Conservation (phyloP, 306 rosid genomes). For the Fragaria vesca region DNA sequence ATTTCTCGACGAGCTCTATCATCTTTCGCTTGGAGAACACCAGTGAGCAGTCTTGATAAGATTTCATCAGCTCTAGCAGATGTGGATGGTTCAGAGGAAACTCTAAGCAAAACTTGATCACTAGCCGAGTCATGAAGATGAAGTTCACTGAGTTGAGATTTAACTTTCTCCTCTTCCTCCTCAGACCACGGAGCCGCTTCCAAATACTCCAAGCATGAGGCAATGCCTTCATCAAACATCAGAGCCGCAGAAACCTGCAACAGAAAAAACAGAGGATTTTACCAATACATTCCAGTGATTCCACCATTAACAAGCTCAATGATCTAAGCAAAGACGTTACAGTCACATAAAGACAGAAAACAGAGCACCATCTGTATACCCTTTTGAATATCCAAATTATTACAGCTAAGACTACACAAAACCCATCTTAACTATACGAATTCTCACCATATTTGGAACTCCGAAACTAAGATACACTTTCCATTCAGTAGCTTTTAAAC, state of each 20-base stretch:
- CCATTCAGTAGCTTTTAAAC: background rate
- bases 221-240: constrained; percentile 76
- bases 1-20: constrained; percentile 86
- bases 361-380: background rate
- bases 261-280: background rate
- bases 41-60: constrained; percentile 45
- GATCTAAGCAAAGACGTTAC: background rate
- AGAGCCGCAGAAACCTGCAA: constrained; percentile 78
- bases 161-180: constrained; percentile 68
- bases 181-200: constrained; percentile 89
- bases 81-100: constrained; percentile 59
- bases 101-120: constrained; percentile 55
- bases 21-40: constrained; percentile 86
- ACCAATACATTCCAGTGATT: background rate
- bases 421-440: background rate
- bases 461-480: background rate
- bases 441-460: background rate
- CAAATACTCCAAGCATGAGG: constrained; percentile 69
- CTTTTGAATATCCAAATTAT: background rate
- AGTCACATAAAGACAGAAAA: background rate
- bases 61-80: constrained; percentile 53
- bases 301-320: background rate
- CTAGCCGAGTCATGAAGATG: constrained; percentile 49
- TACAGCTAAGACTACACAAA: background rate
- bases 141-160: constrained; percentile 56